phyloP scores from a whole-genome alignment of 768 basidiomycete species.

The Podaxis sp. region DNA sequence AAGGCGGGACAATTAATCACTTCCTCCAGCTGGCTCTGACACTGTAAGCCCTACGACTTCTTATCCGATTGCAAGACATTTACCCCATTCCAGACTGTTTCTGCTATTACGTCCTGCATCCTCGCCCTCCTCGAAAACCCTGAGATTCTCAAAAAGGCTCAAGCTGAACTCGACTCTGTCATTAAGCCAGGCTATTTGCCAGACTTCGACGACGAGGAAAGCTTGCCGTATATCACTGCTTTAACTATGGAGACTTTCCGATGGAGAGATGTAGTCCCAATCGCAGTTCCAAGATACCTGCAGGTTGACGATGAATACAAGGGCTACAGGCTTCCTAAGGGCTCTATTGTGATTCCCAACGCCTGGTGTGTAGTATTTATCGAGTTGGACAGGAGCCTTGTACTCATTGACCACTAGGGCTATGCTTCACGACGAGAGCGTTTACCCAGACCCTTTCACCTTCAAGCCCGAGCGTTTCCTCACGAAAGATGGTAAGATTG shows the following conservation, averaged over 20 bases:
- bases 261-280: conserved; percentile 21
- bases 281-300: conserved; percentile 19
- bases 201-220: conserved; percentile 22
- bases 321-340: conserved; percentile 27
- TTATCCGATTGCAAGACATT: background rate
- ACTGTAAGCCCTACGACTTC: conserved; percentile 8
- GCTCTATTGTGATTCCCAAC: conserved; percentile 28
- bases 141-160: conserved; percentile 26
- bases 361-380: conserved; percentile 20
- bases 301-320: conserved; percentile 24
- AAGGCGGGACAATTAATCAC: background rate
- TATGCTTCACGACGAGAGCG: conserved; percentile 32
- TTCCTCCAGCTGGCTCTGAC: conserved; percentile 15
- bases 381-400: background rate
- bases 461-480: conserved; percentile 41
- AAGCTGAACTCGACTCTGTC: conserved; percentile 29
- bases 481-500: conserved; percentile 19
- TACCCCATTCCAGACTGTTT: conserved; percentile 2
- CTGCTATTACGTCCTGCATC: conserved; percentile 11
- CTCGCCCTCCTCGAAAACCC: conserved; percentile 11
- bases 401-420: conserved; percentile 24
- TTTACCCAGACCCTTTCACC: conserved; percentile 33
- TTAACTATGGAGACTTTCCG: conserved; percentile 25
- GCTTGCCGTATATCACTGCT: conserved; percentile 28
- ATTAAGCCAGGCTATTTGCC: conserved; percentile 28